Evolutionary conservation across 1,284 basidiomycete genomes (phyloP).

Genomic region (Boletus sp.): DNA sequence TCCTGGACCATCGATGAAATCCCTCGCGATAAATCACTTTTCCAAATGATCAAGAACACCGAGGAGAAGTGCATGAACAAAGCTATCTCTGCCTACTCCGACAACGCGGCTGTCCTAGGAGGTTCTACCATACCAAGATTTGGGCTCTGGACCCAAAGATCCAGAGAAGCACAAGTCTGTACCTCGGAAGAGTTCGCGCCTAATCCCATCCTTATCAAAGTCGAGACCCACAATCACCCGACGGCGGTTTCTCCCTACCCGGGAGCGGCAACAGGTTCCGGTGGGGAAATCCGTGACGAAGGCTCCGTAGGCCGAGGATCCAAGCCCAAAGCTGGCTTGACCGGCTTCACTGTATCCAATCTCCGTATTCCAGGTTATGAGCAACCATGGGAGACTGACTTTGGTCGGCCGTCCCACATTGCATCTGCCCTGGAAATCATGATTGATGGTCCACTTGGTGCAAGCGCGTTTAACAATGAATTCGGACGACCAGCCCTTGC

Average conservation of each 20-base stretch:
- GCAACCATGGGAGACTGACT: constrained; percentile 91
- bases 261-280: constrained; percentile 95
- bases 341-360: constrained; percentile 95
- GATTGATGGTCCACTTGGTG: constrained; percentile 93
- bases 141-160: constrained; percentile 45
- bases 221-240: constrained; percentile 99
- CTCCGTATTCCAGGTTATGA: constrained; percentile 83
- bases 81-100: constrained; percentile 96
- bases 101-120: constrained; percentile 94
- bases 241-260: constrained; percentile 98
- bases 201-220: constrained; percentile 94
- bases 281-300: constrained; percentile 97
- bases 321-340: constrained; percentile 92
- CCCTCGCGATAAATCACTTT: constrained; percentile 75
- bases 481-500: constrained; percentile 88
- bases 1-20: constrained; percentile 86
- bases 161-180: constrained; percentile 45
- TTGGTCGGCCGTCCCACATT: constrained; percentile 89
- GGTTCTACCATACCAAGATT: constrained; percentile 83
- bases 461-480: constrained; percentile 97
- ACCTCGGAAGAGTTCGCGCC: constrained; percentile 53
- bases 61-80: constrained; percentile 73
- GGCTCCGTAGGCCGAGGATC: constrained; percentile 94
- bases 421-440: constrained; percentile 95
- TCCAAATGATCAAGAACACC: constrained; percentile 98